phyloP scores from a whole-genome alignment of 257 asterid species.

The Solanum paucissectum region DNA sequence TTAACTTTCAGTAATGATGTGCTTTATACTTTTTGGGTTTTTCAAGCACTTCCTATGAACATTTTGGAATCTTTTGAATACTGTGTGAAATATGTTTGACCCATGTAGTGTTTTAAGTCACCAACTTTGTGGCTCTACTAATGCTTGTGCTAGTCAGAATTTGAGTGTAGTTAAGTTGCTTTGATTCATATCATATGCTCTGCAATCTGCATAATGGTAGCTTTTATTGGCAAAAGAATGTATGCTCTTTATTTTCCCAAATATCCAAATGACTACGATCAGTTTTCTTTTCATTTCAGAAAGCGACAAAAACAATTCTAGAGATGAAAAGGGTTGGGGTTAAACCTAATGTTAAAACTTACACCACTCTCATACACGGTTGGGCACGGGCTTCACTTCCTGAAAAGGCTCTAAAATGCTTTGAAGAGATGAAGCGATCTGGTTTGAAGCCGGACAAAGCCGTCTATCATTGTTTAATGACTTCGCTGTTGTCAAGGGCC shows the following conservation, averaged over 20 bases:
- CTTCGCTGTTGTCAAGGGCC: slow-evolving; percentile 82
- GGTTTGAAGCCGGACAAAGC: slow-evolving; percentile 86
- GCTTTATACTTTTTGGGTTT: neutral
- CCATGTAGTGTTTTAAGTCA: neutral
- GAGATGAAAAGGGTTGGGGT: slow-evolving; percentile 82
- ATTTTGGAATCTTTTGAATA: neutral
- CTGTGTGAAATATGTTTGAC: neutral
- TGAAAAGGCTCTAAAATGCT: slow-evolving; percentile 87
- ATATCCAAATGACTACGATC: neutral
- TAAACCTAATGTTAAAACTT: slow-evolving; percentile 74
- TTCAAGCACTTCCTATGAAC: neutral
- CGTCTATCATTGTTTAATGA: slow-evolving; percentile 90
- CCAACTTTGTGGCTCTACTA: neutral
- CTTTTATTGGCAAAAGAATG: neutral
- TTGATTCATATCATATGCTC: neutral
- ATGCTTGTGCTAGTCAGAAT: neutral
- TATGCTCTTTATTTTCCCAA: neutral
- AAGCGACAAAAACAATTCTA: slow-evolving; percentile 59
- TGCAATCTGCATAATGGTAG: neutral
- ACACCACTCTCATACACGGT: slow-evolving; percentile 85
- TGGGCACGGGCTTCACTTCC: slow-evolving; percentile 98
- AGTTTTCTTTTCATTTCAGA: slow-evolving; percentile 20
- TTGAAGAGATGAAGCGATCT: slow-evolving; percentile 69
- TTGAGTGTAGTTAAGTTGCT: neutral
- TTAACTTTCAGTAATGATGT: neutral